Conservation (phyloP, 768 basidiomycete genomes). For the Erythrobasidium yunnanense region DNA sequence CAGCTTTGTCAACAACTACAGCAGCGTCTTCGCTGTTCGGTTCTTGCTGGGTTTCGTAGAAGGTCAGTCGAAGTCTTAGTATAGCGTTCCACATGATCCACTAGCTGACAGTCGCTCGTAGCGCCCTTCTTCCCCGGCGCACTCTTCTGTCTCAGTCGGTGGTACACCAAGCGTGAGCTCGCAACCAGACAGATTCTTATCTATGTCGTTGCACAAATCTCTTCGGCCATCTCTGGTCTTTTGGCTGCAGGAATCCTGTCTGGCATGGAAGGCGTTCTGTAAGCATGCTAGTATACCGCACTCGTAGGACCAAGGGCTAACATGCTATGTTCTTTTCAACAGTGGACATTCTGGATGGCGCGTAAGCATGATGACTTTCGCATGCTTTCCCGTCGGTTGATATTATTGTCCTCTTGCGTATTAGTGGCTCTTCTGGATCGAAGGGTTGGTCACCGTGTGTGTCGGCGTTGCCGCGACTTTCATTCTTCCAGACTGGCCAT, state of each 20-base stretch:
- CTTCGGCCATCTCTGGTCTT: not conserved
- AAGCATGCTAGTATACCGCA: not conserved
- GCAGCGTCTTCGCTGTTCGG: not conserved
- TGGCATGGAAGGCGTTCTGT: not conserved
- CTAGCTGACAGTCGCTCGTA: not conserved
- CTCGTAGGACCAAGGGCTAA: not conserved
- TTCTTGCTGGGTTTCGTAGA: not conserved
- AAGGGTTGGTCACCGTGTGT: not conserved
- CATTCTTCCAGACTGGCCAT: not conserved
- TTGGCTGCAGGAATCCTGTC: not conserved
- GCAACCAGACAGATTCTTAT: not conserved
- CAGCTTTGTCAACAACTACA: not conserved
- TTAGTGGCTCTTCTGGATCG: conserved; percentile 2
- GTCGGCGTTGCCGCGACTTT: not conserved
- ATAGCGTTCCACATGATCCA: not conserved
- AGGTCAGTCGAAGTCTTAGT: not conserved
- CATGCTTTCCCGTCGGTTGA: not conserved
- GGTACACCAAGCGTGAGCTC: conserved; percentile 2
- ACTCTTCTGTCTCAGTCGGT: not conserved
- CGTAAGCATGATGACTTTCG: not conserved
- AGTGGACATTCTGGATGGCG: not conserved
- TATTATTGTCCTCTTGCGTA: not conserved
- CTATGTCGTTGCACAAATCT: not conserved
- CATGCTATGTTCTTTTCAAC: not conserved
- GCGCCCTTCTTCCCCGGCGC: not conserved